These are phyloP conservation scores for Hypomontagnella monticulosa DNA, from an alignment of 495 filamentous ascomycete species.

Conservation along the genomic window DNA sequence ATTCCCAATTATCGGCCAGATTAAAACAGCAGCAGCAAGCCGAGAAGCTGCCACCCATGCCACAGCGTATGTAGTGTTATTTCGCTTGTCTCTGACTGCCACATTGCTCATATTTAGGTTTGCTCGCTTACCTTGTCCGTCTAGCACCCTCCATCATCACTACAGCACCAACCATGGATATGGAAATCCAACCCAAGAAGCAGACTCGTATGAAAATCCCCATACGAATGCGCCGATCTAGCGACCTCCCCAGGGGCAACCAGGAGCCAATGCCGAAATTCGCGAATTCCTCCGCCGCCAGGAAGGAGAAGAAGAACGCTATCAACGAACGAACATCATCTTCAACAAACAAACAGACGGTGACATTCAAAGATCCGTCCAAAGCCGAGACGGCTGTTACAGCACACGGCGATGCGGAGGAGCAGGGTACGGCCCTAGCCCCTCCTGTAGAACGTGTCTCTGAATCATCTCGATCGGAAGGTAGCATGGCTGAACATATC, in stretches of 20 bases:
- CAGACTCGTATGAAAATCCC: constrained; percentile 61
- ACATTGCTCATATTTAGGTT: background rate
- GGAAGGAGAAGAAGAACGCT: constrained; percentile 52
- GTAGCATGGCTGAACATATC: constrained; percentile 79
- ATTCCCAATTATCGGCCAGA: constrained; percentile 84
- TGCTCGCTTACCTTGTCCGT: constrained; percentile 18
- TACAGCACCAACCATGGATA: constrained; percentile 84
- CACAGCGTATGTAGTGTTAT: constrained; percentile 65
- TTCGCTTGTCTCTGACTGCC: background rate
- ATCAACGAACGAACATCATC: constrained; percentile 54
- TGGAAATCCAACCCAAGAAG: constrained; percentile 58
- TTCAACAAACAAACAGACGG: constrained; percentile 53
- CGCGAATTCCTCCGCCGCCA: constrained; percentile 29
- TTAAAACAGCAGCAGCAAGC: constrained; percentile 75
- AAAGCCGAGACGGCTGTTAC: constrained; percentile 64
- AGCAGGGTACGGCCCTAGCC: constrained; percentile 71
- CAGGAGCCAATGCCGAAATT: constrained; percentile 42
- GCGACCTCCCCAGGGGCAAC: constrained; percentile 52
- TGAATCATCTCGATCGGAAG: constrained; percentile 92
- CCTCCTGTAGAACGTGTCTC: constrained; percentile 78
- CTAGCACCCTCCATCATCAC: constrained; percentile 91
- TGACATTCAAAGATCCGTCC: constrained; percentile 75
- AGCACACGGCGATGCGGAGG: constrained; percentile 71
- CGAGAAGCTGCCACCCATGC: constrained; percentile 73
- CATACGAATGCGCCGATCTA: constrained; percentile 54